Conservation (phyloP, 208 protist genomes). For the Lotmaria passim region DNA sequence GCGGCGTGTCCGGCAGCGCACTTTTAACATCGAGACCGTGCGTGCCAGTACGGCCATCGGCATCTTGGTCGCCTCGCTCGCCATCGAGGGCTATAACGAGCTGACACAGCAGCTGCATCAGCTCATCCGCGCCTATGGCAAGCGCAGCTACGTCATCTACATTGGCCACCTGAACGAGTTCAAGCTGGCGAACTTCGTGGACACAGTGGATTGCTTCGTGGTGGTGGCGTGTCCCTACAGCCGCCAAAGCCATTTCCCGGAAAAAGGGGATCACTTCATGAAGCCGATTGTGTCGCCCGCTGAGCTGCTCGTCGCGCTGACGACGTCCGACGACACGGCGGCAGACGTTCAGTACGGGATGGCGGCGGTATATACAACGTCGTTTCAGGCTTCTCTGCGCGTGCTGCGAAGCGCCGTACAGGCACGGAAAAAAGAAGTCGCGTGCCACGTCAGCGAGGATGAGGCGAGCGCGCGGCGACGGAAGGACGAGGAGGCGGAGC, state of each 20-base stretch:
- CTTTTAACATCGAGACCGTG: slow-evolving; percentile 84
- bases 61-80: slow-evolving; percentile 85
- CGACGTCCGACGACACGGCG: slow-evolving; percentile 29
- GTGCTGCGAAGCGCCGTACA: slow-evolving; percentile 27
- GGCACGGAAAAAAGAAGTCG: not conserved
- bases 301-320: slow-evolving; percentile 85
- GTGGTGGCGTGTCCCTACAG: slow-evolving; percentile 88
- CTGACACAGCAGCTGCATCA: slow-evolving; percentile 72
- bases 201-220: slow-evolving; percentile 90
- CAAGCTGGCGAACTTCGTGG: slow-evolving; percentile 92
- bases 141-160: slow-evolving; percentile 88
- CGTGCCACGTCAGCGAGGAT: slow-evolving; percentile 7
- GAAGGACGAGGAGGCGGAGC: slow-evolving; percentile 13
- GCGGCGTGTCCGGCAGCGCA: slow-evolving; percentile 69
- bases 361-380: slow-evolving; percentile 64
- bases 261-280: slow-evolving; percentile 75
- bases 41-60: slow-evolving; percentile 78
- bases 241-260: slow-evolving; percentile 71
- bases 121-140: slow-evolving; percentile 67
- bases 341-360: slow-evolving; percentile 54
- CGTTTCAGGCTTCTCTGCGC: slow-evolving; percentile 52
- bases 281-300: slow-evolving; percentile 90
- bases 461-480: not conserved
- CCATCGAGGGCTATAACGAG: slow-evolving; percentile 85
- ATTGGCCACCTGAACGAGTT: slow-evolving; percentile 93